Base-by-base conservation (phyloP, 208 protist species). In the Vickermania ingenoplastis region DNA sequence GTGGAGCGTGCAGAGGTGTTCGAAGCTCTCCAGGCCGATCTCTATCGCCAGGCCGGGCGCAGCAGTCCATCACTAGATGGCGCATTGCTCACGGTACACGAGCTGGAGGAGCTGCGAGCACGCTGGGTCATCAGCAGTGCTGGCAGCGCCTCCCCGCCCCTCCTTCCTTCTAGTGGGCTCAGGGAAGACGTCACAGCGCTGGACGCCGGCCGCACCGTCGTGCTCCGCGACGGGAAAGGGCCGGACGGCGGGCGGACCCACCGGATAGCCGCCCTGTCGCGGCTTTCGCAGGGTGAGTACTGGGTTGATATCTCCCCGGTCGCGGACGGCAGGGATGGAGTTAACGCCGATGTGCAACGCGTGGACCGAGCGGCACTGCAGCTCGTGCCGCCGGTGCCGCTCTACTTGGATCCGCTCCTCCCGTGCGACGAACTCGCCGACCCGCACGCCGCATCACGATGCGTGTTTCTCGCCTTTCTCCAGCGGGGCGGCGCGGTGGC, bases 61-160 rank as follows among this genome's bases (percentile, higher is more conserved):
- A 26, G 21, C 22, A 17, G 11, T 7, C 7, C 36, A 7, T 7
- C 7, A 17, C 17, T 7, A 7, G 21, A 17, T 28, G 13, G 11
- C 50, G 13, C 50, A 7, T 7, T 54, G 21, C 24, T 54, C 5
- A 54, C 50, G 50, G 22, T 17, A 54, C 71, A 79, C 21, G 69
- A 72, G 25, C 5, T 73, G 23, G 31, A 71, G 24, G 82, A 89
- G 62, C 67, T 89, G 50, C 72, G 72, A 1, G 61, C 77, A n/a
- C 77, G 78, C 7, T 89, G 82, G 82, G 70, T 85, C 30, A 74
- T 89, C 69, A 75, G 84, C 49, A 75, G 75, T 30, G 54, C 83
- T n/a, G 78, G 77, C 22, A 58, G 73, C 30, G 56, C 57, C 14
- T 50, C 52, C 23, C 59, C 59, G 24, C 11, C 17, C 11, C n/a